These are phyloP conservation scores for Ascochyta clinopodiicola DNA, from an alignment of 2,329 filamentous ascomycete species.

Conservation along the genomic window DNA sequence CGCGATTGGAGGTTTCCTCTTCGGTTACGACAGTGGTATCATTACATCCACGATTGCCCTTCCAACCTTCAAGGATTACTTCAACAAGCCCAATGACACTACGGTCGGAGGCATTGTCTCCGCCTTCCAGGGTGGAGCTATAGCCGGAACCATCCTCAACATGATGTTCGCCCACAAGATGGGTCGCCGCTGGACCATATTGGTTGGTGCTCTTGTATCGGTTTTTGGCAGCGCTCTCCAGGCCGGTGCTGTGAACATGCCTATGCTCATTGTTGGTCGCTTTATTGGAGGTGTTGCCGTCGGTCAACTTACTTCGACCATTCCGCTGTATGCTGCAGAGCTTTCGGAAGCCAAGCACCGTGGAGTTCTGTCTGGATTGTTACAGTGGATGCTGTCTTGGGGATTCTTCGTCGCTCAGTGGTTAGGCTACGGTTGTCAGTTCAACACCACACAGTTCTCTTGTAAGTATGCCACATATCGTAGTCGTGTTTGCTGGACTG, in stretches of 20 bases:
- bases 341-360: conserved; percentile 43
- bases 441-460: conserved; percentile 28
- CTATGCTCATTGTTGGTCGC: conserved; percentile 59
- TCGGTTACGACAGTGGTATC: conserved; percentile 45
- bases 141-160: conserved; percentile 25
- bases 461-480: conserved; percentile 19
- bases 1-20: conserved; percentile 33
- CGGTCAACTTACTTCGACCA: conserved; percentile 42
- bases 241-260: conserved; percentile 45
- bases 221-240: conserved; percentile 46
- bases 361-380: conserved; percentile 66
- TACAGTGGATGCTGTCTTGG: conserved; percentile 53
- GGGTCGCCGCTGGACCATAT: conserved; percentile 37
- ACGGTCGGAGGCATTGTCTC: conserved; percentile 46
- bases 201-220: conserved; percentile 44
- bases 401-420: conserved; percentile 50
- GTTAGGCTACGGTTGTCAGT: conserved; percentile 48
- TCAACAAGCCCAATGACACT: conserved; percentile 32
- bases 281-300: conserved; percentile 59
- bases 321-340: conserved; percentile 35
- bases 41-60: conserved; percentile 43
- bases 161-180: conserved; percentile 23
- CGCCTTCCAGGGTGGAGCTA: conserved; percentile 46
- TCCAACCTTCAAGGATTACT: conserved; percentile 37
- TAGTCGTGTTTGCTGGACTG: conserved; percentile 5